These are phyloP conservation scores for Cutaneotrichosporon dermatis DNA, from an alignment of 1,284 basidiomycete species.

Conservation along the genomic window DNA sequence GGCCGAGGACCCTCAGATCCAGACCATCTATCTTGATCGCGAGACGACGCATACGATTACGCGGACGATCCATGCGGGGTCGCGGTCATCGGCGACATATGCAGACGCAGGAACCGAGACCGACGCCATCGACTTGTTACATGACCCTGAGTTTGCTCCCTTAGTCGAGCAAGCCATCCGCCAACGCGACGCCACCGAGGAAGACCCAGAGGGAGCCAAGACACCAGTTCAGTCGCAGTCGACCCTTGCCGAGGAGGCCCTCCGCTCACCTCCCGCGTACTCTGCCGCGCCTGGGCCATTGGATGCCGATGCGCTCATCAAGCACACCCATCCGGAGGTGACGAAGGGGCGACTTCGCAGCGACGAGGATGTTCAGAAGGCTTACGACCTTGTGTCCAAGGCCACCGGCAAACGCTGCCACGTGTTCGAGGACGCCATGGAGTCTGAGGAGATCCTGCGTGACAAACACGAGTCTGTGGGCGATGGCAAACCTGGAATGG, in stretches of 20 bases:
- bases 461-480: neutral
- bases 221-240: neutral
- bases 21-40: neutral
- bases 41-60: neutral
- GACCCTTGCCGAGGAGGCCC: neutral
- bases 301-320: constrained; percentile 26
- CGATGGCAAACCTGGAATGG: neutral
- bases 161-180: neutral
- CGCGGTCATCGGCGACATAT: constrained; percentile 1
- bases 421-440: constrained; percentile 23
- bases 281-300: constrained; percentile 30
- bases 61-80: neutral
- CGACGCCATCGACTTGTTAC: constrained; percentile 4
- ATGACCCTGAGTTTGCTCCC: constrained; percentile 9
- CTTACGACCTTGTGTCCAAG: constrained; percentile 29
- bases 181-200: neutral
- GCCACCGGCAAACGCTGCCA: constrained; percentile 33
- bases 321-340: constrained; percentile 27
- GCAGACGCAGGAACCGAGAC: neutral
- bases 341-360: constrained; percentile 3
- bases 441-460: neutral
- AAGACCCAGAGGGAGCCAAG: neutral
- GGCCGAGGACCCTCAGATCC: neutral
- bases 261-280: constrained; percentile 34
- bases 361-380: constrained; percentile 20